phyloP scores from a whole-genome alignment of 2,329 filamentous ascomycete species.

The Hymenoscyphus fructigenus region DNA sequence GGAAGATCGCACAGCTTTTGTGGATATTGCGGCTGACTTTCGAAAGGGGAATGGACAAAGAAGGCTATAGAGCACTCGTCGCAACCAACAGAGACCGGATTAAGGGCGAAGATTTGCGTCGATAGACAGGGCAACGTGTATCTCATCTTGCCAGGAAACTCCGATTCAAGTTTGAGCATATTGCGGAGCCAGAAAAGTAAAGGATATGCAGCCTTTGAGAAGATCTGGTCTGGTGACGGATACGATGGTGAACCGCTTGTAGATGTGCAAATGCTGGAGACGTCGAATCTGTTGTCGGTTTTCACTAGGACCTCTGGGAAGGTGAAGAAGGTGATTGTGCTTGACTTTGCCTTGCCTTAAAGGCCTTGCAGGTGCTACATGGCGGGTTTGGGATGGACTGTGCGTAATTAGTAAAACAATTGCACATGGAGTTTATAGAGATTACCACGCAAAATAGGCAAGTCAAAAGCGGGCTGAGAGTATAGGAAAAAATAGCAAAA shows the following conservation, averaged over 20 bases:
- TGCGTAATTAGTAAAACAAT: too few relatives aligned
- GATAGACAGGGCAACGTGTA: slow-evolving; percentile 16
- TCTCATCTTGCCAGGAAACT: slow-evolving; percentile 29
- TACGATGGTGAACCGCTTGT: slow-evolving; percentile 31
- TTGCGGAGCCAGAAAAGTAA: slow-evolving; percentile 15
- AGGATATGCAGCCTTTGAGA: slow-evolving; percentile 14
- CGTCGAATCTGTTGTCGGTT: slow-evolving; percentile 25
- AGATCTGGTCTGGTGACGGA: slow-evolving; percentile 24
- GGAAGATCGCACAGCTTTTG: not conserved
- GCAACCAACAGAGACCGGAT: slow-evolving; percentile 26
- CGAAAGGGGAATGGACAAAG: slow-evolving; percentile 25
- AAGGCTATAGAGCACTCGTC: slow-evolving; percentile 13
- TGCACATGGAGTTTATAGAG: not conserved
- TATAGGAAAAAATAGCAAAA: not conserved
- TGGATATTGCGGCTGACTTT: slow-evolving; percentile 1
- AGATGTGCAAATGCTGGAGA: slow-evolving; percentile 26
- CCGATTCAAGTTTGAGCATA: slow-evolving; percentile 26
- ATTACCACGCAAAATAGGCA: not conserved
- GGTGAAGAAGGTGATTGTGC: slow-evolving; percentile 21
- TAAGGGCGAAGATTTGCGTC: slow-evolving; percentile 26
- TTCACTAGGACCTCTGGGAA: slow-evolving; percentile 24
- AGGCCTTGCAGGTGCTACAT: not conserved
- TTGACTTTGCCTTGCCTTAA: slow-evolving; percentile 23
- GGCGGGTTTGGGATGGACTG: not conserved
- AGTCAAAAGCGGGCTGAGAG: not conserved